These are phyloP conservation scores for Craterostigma plantagineum DNA, from an alignment of 257 asterid genomes.

Conservation along the genomic window DNA sequence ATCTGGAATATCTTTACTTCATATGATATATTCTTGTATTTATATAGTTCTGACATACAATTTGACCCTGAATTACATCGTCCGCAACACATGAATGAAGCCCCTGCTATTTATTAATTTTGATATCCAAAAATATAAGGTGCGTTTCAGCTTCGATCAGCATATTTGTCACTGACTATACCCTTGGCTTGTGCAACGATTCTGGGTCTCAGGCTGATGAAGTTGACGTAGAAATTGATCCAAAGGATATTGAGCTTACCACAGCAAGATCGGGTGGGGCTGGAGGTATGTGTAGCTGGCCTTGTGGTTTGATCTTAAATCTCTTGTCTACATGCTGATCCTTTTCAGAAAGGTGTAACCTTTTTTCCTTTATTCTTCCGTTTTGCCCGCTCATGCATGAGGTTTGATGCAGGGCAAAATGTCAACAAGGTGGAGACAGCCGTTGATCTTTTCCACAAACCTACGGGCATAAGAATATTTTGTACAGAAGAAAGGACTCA, in stretches of 20 bases:
- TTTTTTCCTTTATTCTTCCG: too few species aligned
- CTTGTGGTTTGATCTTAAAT: neutral
- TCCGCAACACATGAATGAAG: too few species aligned
- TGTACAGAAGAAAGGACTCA: slow-evolving; percentile 96
- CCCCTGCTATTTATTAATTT: slow-evolving; percentile 1
- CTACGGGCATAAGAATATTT: slow-evolving; percentile 93
- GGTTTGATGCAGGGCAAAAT: slow-evolving; percentile 73
- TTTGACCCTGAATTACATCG: too few species aligned
- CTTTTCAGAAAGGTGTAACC: neutral
- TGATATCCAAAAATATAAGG: slow-evolving; percentile 2
- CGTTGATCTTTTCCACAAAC: slow-evolving; percentile 90
- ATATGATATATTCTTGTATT: too few species aligned
- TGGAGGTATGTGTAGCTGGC: slow-evolving; percentile 45
- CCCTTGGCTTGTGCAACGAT: too few species aligned
- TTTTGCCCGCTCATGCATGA: slow-evolving; percentile 7
- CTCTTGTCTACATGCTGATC: neutral
- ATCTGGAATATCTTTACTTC: too few species aligned
- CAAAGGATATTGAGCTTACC: slow-evolving; percentile 92
- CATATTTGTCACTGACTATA: neutral
- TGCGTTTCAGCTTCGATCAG: slow-evolving; percentile 2
- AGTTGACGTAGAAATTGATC: slow-evolving; percentile 94
- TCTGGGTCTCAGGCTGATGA: slow-evolving; percentile 95
- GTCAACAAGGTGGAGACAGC: slow-evolving; percentile 99
- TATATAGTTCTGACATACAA: too few species aligned
- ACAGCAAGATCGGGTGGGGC: slow-evolving; percentile 99